Conservation (phyloP, 345 rosid species). For the thale cress (Arabidopsis thaliana) region TAIR10.1 NC_003076.8:977001-977500, state of each 20-base stretch:
- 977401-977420: slow-evolving; percentile 20
- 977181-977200: slow-evolving; percentile 50
- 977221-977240: slow-evolving; percentile 56
- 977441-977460: slow-evolving; percentile 12
- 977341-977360: slow-evolving; percentile 22
- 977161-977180: slow-evolving; percentile 52
- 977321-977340: slow-evolving; percentile 14
- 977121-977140: slow-evolving; percentile 52
- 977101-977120: slow-evolving; percentile 51
- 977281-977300: slow-evolving; percentile 47
- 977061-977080: slow-evolving; percentile 68
- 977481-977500: slow-evolving; percentile 13
- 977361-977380: slow-evolving; percentile 7
- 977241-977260: slow-evolving; percentile 58
- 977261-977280: slow-evolving; percentile 57
- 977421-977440: slow-evolving; percentile 8
- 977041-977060: slow-evolving; percentile 85
- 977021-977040: slow-evolving; percentile 88
- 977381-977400: slow-evolving; percentile 8
- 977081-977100: slow-evolving; percentile 51
- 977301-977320: slow-evolving; percentile 28
- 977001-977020: slow-evolving; percentile 99
- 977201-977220: slow-evolving; percentile 51
- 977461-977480: slow-evolving; percentile 17
- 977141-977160: slow-evolving; percentile 49